Percentiles rank a stretch among this genome's conserved stretches.
These are phyloP conservation scores for Fusarium sp. DNA, from an alignment of 2,329 filamentous ascomycete species.

Conservation along the genomic window DNA sequence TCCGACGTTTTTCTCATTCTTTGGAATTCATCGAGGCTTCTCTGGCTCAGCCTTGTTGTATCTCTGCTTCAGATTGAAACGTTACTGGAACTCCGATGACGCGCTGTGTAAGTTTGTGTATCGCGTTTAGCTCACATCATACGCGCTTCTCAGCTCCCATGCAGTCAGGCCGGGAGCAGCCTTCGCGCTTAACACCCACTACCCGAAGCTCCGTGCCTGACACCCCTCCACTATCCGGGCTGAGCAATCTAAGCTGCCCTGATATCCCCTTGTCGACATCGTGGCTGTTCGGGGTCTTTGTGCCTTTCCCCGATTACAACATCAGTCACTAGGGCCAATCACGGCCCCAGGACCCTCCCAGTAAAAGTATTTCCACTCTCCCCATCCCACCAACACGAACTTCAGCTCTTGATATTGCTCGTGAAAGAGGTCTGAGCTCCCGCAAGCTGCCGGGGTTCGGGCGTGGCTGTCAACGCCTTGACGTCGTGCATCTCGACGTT, in stretches of 20 bases:
- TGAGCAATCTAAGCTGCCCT: slow-evolving; percentile 3
- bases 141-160: background rate
- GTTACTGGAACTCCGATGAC: background rate
- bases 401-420: background rate
- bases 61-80: background rate
- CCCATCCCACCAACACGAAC: background rate
- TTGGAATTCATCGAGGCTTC: background rate
- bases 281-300: background rate
- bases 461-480: background rate
- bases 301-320: background rate
- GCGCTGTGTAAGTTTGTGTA: background rate
- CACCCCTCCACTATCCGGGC: slow-evolving; percentile 4
- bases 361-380: background rate
- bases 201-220: background rate
- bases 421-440: background rate
- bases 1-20: background rate
- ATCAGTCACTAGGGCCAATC: background rate
- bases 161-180: background rate
- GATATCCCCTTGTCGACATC: background rate
- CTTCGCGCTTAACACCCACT: background rate
- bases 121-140: background rate
- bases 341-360: background rate
- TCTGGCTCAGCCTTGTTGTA: background rate
- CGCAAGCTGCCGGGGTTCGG: background rate
- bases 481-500: background rate